A percentile compares a stretch with the other conserved stretches of the same genome.
Evolutionary conservation across 179 eudicot genomes (phyloP).

Genomic region (Pouteria campechiana): DNA sequence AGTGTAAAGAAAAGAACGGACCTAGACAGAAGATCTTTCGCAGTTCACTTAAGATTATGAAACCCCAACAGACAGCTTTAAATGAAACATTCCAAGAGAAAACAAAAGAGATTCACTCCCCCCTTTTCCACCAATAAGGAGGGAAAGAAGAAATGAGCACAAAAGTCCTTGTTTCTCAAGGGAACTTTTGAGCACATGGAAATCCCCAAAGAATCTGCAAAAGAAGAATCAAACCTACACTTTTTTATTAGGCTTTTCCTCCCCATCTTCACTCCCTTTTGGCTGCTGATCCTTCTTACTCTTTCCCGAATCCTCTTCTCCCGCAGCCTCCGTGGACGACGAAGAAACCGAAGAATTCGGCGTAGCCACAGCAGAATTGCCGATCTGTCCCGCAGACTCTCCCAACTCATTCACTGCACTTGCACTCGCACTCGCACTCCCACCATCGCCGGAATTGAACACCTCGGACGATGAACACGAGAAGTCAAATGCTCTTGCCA

Average conservation of each 20-base stretch:
- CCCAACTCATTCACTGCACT: slow-evolving; percentile 4
- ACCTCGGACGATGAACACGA: slow-evolving; percentile 22
- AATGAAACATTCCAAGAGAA: too few species aligned
- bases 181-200: too few species aligned
- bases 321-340: slow-evolving; percentile 49
- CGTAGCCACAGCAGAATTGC: slow-evolving; percentile 20
- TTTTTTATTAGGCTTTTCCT: slow-evolving; percentile 44
- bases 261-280: slow-evolving; percentile 35
- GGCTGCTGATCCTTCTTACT: slow-evolving; percentile 16
- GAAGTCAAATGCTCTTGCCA: slow-evolving; percentile 24
- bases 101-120: too few species aligned
- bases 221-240: too few species aligned
- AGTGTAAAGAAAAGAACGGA: too few species aligned
- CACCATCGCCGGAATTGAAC: slow-evolving; percentile 10
- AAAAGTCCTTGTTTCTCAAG: too few species aligned
- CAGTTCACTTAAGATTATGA: too few species aligned
- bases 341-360: slow-evolving; percentile 62
- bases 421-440: not conserved
- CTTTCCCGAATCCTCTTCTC: slow-evolving; percentile 19
- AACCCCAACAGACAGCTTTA: too few species aligned
- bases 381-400: slow-evolving; percentile 10
- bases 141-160: too few species aligned
- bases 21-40: too few species aligned
- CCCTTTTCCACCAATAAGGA: too few species aligned
- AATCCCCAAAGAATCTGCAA: too few species aligned